Percentiles rank a stretch among this genome's conserved stretches.
These are phyloP conservation scores for Monosporascus sp. DNA, from an alignment of 2,329 filamentous ascomycete species.

Conservation along the genomic window DNA sequence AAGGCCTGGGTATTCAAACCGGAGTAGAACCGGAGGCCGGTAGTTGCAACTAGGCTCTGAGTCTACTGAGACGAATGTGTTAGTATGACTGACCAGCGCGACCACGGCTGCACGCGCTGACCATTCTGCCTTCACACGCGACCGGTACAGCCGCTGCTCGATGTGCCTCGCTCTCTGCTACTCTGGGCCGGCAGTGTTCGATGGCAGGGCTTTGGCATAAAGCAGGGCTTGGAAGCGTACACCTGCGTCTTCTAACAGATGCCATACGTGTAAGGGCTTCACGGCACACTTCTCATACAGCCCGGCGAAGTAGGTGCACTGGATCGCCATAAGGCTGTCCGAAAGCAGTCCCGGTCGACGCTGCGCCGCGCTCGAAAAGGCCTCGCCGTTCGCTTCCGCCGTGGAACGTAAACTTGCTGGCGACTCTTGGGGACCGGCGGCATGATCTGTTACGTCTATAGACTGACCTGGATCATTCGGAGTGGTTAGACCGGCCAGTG, in stretches of 20 bases:
- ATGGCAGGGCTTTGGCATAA: too few species aligned
- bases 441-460: too few species aligned
- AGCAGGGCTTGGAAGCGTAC: too few species aligned
- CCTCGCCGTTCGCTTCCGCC: not conserved
- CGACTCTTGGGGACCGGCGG: too few species aligned
- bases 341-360: not conserved
- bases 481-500: not conserved
- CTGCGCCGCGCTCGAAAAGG: not conserved
- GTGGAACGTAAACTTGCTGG: too few species aligned
- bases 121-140: conserved; percentile 2
- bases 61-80: not conserved
- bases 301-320: not conserved
- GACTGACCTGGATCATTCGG: too few species aligned
- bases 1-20: not conserved
- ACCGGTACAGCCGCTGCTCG: not conserved
- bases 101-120: not conserved
- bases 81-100: too few species aligned
- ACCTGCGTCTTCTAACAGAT: too few species aligned
- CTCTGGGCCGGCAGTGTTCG: too few species aligned
- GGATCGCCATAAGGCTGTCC: not conserved
- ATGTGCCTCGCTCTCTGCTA: too few species aligned
- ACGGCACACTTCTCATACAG: too few species aligned
- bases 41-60: conserved; percentile 1
- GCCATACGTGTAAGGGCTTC: too few species aligned
- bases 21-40: not conserved